Evolutionary conservation across 176 grass and related monocot genomes (phyloP), one percentile per base, ranked within the genome.

Genomic region (Lolium multiflorum): DNA sequence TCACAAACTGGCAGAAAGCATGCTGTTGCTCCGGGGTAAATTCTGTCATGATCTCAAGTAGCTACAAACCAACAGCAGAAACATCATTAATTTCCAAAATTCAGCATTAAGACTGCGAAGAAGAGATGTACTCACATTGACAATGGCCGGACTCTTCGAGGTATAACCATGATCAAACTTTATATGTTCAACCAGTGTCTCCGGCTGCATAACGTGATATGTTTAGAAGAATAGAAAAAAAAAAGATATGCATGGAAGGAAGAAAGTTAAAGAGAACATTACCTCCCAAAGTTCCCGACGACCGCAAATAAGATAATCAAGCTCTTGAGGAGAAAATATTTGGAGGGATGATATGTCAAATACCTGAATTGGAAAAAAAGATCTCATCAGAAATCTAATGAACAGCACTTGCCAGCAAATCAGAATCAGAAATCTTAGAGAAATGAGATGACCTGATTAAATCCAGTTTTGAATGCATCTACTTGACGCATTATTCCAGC

Each of bases 1-100:
- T 98, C 15, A 98, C 93, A 89, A 98, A 98, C 46, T 95, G 93
- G 67, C 93, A 98, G 79, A 98, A 98, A 76, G 95, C 87, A 86
- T 93, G 91, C 69, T 98, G 95, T 56, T 93, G 91, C 56, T 95
- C 93, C 7, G 87, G 85, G 17, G 89, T 88, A 87, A 98, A 98
- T 89, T 95, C 93, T 37, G 65, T 44, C 93, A 98, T 98, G 58
- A 98, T 98, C 91, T 95, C 93, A 37, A 98, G 91, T 25, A 98
- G 73, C 95, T 98, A 65, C 81, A 88, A 77, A 83, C 74, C 63
- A 87, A 1, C 41, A 83, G 12, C 0, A 67, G 11, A 79, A 87
- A 73, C 55, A 72, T 80, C 16, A 9, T 68, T 28, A 46, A 51
- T 15, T 46, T 35, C 11, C 20, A 21, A 62, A 47, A 20, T 44